Evolutionary conservation across 345 rosid genomes (phyloP), one percentile per base, ranked within the genome.

Genomic region (Melaleuca alternifolia): DNA sequence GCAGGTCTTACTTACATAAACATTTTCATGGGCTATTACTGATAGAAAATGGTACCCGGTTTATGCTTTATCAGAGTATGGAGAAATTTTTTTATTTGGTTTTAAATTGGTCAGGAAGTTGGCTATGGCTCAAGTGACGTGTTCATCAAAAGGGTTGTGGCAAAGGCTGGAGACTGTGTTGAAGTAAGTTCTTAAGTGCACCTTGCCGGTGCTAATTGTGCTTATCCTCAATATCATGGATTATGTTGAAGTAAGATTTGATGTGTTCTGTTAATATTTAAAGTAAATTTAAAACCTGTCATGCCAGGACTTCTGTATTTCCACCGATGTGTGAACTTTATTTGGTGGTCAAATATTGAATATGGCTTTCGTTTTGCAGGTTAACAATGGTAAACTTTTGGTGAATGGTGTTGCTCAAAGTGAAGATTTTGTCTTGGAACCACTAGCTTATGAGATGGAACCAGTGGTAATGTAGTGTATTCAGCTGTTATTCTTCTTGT

Each of bases 121-220:
- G 98, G 97, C 81, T 94, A 82, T 89, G 93, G 91, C 50, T 89
- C 93, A 28, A 89, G 91, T 23, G 98, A 93, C 88, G 98, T 93
- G 53, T 95, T 95, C 89, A 94, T 97, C 46, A 97, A 97, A 89
- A 95, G 99, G 90, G 91, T 97, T 84, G 99, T 97, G 84, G 99
- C 99, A 10, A 94, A 91, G 88, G 97, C 93, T 84, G 98, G 99
- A 75, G 99, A 97, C 83, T 88, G 83, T 90, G 98, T 97, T 85
- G 94, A 96, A 89, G 99, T 96, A 93, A 94, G 96, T 87, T 41
- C 84, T 87, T 87, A 76, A 71, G 81, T 41, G 41, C 41, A 41
- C 41, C 41, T 41, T 41, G 41, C 41, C 81, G 33, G 81, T 18
- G 81, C 81, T 12, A 37, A 24, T 10, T 26, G 13, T 71, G 33